Percentiles rank a stretch among this genome's conserved stretches.
These are phyloP conservation scores for Spathaspora arborariae DNA, from an alignment of 805 yeast genomes.

Conservation along the genomic window DNA sequence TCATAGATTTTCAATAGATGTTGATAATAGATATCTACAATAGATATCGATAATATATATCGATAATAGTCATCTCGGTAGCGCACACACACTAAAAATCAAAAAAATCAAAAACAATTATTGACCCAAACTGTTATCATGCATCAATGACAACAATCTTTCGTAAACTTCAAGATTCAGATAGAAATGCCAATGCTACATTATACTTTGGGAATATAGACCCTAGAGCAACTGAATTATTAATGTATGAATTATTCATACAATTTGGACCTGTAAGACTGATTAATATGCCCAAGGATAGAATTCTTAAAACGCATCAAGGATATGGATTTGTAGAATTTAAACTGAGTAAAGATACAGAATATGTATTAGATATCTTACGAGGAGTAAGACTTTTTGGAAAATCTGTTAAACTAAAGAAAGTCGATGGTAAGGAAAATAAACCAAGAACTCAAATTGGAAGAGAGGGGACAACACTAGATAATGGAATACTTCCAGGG, in stretches of 20 bases:
- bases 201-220: conserved; percentile 83
- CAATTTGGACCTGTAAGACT: conserved; percentile 79
- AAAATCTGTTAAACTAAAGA: conserved; percentile 55
- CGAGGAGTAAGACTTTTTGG: conserved; percentile 61
- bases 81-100: too few species aligned
- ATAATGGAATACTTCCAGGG: conserved; percentile 11
- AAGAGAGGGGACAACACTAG: conserved; percentile 4
- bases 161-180: conserved; percentile 35
- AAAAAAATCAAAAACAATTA: too few species aligned
- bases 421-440: conserved; percentile 29
- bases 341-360: conserved; percentile 54
- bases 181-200: conserved; percentile 59
- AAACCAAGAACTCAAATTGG: conserved; percentile 12
- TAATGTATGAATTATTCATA: conserved; percentile 76
- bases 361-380: conserved; percentile 60
- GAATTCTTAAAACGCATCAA: conserved; percentile 64
- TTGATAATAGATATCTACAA: neutral
- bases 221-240: conserved; percentile 62
- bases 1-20: neutral
- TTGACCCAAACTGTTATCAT: too few species aligned
- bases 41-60: too few species aligned
- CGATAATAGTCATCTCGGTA: too few species aligned
- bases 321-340: conserved; percentile 90
- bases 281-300: conserved; percentile 76
- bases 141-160: conserved; percentile 28